Evolutionary conservation across 2,329 filamentous ascomycete species (phyloP), one percentile per base, ranked within the genome.

Genomic region (Onygenales sp.): DNA sequence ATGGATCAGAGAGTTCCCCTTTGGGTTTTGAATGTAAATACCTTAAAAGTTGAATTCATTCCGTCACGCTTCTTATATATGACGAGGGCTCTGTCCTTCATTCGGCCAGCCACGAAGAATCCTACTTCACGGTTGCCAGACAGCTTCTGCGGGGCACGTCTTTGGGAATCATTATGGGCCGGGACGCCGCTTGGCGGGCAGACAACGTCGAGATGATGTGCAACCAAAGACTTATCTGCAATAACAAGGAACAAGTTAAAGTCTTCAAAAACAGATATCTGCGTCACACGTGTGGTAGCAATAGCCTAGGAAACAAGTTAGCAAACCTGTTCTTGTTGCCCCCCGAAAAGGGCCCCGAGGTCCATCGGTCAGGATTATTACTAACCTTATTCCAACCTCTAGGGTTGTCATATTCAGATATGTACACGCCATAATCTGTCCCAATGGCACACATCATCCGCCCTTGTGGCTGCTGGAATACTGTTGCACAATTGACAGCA

Each of bases 21-120:
- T 54, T 53, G 48, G 14, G 58, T 42, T 11, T 43, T 49, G 36
- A 27, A 39, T n/a, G 32, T 32, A 59, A 60, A 49, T 61, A 73
- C 73, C 66, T 82, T 97, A 79, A 98, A 58, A 97, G 87, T 95
- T 27, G 89, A 96, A 63, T 91, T 89, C 57, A 96, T 78, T 32
- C 86, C 86, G 67, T 97, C 93, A 57, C 89, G 88, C 68, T 94
- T 94, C 74, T 97, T 97, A 79, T 97, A 98, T 69, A 98, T 92
- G 32, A 98, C 84, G 7, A 98, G 76, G 59, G 87, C 91, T 7
- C 93, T 83, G 57, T 98, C 93, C 76, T 98, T 98, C 91, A 98
- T 96, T 55, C 87, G 84, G 8, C 92, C 93, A 1, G 90, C 93
- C 13, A 90, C 89, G 68, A 98, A 98, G 77, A 97, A 98, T 11